Base-by-base conservation (phyloP, 306 rosid genomes). In the Crotalaria pallida region DNA sequence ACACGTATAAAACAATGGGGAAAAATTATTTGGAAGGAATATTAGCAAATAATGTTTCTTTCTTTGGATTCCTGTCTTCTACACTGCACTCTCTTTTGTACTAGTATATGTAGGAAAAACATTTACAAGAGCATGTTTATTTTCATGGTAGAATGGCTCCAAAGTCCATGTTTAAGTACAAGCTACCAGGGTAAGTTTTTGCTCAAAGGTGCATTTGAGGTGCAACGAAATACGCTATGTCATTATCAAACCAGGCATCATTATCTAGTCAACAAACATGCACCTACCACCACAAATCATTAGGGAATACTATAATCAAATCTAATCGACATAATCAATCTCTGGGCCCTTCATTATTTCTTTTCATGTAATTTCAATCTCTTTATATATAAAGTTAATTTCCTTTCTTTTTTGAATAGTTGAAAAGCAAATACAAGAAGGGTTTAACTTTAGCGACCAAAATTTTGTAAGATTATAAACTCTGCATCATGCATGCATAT, bases 61-160 rank as follows among this genome's bases (percentile, higher is more conserved):
- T 73, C 65, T 6, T 52, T 70, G 67, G 58, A 77, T 43, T 43
- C 67, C 58, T 22, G 47, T n/a, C n/a, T n/a, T 3, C 47, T 38
- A 10, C 36, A 50, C 11, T 61, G 17, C 56, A 69, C 29, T 40
- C 19, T 26, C 9, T 40, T 69, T 22, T 17, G 34, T 12, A 58
- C 40, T n/a, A n/a, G n/a, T n/a, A n/a, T 49, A 48, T 17, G 21
- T 23, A 43, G 10, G 10, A 31, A 18, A 67, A 9, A 27, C 3
- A 64, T 63, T 43, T 48, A 18, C 19, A 68, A 60, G 40, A 59
- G n/a, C n/a, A n/a, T n/a, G n/a, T n/a, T n/a, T n/a, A n/a, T n/a
- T n/a, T n/a, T n/a, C n/a, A n/a, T n/a, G n/a, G n/a, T n/a, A n/a
- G n/a, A 56, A 23, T 8, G 27, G 10, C 12, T n/a, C n/a, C n/a